Base-by-base conservation (phyloP, 2,329 filamentous ascomycete species). In the Alternaria metachromatica region DNA sequence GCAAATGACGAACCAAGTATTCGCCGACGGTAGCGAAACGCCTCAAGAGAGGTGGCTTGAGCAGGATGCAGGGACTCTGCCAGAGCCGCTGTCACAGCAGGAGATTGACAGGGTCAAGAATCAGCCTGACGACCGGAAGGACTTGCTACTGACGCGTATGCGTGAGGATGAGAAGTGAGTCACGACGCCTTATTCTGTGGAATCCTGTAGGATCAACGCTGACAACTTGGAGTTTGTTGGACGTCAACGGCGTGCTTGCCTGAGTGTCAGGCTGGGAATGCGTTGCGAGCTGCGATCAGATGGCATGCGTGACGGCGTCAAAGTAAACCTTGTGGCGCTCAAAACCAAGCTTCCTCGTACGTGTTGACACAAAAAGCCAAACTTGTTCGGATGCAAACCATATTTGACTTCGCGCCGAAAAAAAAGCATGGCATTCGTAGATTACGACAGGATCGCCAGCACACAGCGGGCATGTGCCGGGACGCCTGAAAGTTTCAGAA, bases 1-100 rank as follows among this genome's bases (percentile, higher is more conserved):
- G 23, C 26, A 51, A n/a, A 33, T 58, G n/a, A 51, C 21, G 37
- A 11, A 25, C 5, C 3, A 4, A 5, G 11, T 37, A 43, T 30
- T 21, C 13, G 55, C 45, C 2, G 60, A 63, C 28, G 56, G 63
- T 13, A 60, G 41, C 18, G 41, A 60, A 11, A 60, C 60, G 23
- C 60, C 63, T 0, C 37, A 57, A 28, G 60, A 60, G 18, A 63
- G 43, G 41, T 63, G 60, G 63, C 55, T 60, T 25, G 33, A 54
- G 26, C 60, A 23, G 4, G 60, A 57, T 18, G 55, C 33, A 9
- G 55, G 26, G 11, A 30, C 53, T 20, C 21, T 65, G 28, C 63
- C 60, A 12, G 20, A 37, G 23, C 60, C 63, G 2, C 44, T 66
- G 21, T 13, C 50, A 28, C 51, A 43, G 30, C 51, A 63, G 51